Percentiles rank a stretch among this genome's conserved stretches.
phyloP scores from a whole-genome alignment of 2,329 filamentous ascomycete species.

The Ophiostoma quercus region DNA sequence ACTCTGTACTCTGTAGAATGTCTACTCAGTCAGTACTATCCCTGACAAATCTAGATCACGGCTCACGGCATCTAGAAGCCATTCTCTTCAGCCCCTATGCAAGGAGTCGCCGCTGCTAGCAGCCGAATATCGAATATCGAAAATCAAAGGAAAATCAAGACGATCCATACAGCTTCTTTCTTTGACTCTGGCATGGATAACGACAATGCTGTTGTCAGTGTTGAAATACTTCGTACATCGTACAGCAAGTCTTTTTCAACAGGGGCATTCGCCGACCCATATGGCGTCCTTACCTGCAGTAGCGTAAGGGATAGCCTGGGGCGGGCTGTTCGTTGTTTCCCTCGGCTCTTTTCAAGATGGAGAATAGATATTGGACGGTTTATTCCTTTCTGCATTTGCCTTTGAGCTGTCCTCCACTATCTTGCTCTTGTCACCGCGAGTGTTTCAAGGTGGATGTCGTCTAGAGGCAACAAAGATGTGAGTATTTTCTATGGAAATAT shows the following conservation, averaged over 20 bases:
- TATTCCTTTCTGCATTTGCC: background rate
- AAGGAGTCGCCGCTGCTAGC: background rate
- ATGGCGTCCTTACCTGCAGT: constrained; percentile 9
- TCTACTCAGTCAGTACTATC: background rate
- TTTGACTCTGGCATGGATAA: background rate
- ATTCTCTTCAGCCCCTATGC: constrained; percentile 6
- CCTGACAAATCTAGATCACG: background rate
- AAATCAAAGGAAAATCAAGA: background rate
- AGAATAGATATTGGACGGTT: background rate
- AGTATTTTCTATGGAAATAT: background rate
- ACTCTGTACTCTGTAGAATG: background rate
- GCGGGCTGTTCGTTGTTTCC: constrained; percentile 10
- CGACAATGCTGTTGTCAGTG: background rate
- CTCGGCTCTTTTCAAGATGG: background rate
- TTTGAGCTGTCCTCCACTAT: background rate
- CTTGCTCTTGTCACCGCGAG: background rate
- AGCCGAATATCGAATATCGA: background rate
- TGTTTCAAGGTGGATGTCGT: constrained; percentile 8
- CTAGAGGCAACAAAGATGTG: background rate
- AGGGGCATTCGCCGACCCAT: constrained; percentile 14
- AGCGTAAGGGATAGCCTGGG: constrained; percentile 14
- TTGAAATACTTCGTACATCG: background rate
- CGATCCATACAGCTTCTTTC: background rate
- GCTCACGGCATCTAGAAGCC: constrained; percentile 4
- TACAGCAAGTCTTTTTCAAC: background rate